Base-by-base conservation (phyloP, 306 rosid genomes). In the Ormosia semicastrata region DNA sequence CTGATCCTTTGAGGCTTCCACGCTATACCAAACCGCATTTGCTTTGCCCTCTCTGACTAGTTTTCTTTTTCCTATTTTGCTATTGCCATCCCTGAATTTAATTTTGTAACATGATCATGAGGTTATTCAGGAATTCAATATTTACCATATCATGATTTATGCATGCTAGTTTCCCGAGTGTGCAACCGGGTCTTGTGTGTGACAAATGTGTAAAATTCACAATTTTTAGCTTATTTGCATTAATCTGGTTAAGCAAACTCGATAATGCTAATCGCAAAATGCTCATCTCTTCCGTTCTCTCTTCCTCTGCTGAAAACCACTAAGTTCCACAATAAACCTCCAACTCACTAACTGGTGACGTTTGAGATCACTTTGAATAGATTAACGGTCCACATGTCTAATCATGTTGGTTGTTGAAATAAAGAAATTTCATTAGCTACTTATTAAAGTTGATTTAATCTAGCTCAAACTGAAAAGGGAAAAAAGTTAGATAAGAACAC, bases 391-490 rank as follows among this genome's bases (percentile, higher is more conserved):
- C 97, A 91, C 92, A 84, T 74, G 89, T 90, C 91, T 86, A 92
- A 94, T 94, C 98, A 56, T 94, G 94, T 78, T 92, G 94, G 97
- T 90, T 85, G 97, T 92, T 92, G 89, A 83, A 87, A 88, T 84
- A 94, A 90, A 88, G 79, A 79, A 44, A 67, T 83, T 69, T 85
- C 85, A 73, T 89, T 91, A 80, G 73, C 80, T 71, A 66, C 85
- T 82, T 71, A 66, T 81, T 81, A 87, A 90, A 86, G 85, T 86
- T 85, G 56, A 81, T 81, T 86, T 82, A 82, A 88, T 77, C 86
- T 76, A 77, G 78, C 83, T 86, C 82, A 71, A 68, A 77, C 81
- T 59, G 66, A 46, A 65, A 66, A 24, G 24, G 24, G 24, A 24
- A 24, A 24, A 24, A 24, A 24, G 24, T 24, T 24, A 75, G 9